phyloP scores from a whole-genome alignment of 805 yeast genomes.

The Ogataea nakhonphanomensis region DNA sequence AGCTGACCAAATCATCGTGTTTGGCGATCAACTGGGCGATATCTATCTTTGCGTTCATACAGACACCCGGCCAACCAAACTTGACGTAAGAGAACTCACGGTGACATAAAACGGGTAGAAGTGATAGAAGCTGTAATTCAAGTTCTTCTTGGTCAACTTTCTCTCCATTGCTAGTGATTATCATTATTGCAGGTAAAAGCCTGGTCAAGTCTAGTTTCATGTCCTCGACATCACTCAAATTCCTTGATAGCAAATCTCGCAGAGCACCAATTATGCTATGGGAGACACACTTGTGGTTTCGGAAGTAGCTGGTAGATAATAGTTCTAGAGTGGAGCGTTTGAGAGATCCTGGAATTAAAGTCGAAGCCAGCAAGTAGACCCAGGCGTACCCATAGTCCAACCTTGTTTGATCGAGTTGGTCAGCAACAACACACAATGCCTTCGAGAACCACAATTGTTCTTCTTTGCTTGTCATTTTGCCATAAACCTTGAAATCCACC shows the following conservation, averaged over 20 bases:
- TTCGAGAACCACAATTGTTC: slow-evolving; percentile 54
- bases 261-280: slow-evolving; percentile 43
- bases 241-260: slow-evolving; percentile 26
- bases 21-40: slow-evolving; percentile 53
- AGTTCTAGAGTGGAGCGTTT: slow-evolving; percentile 35
- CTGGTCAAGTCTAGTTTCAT: slow-evolving; percentile 26
- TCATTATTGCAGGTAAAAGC: slow-evolving; percentile 35
- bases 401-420: slow-evolving; percentile 15
- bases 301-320: slow-evolving; percentile 32
- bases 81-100: slow-evolving; percentile 32
- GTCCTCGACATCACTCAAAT: slow-evolving; percentile 14
- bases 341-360: slow-evolving; percentile 32
- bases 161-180: slow-evolving; percentile 33
- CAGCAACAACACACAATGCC: slow-evolving; percentile 39
- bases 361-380: slow-evolving; percentile 46
- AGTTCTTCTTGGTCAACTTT: slow-evolving; percentile 24
- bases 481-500: slow-evolving; percentile 43
- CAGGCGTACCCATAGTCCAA: slow-evolving; percentile 43
- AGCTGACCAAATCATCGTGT: slow-evolving; percentile 25
- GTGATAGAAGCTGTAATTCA: slow-evolving; percentile 35
- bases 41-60: slow-evolving; percentile 56
- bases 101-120: slow-evolving; percentile 46
- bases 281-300: slow-evolving; percentile 40
- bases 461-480: slow-evolving; percentile 42
- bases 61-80: slow-evolving; percentile 76